Evolutionary conservation across 345 rosid genomes (phyloP).

Genomic region (Corchorus capsularis): DNA sequence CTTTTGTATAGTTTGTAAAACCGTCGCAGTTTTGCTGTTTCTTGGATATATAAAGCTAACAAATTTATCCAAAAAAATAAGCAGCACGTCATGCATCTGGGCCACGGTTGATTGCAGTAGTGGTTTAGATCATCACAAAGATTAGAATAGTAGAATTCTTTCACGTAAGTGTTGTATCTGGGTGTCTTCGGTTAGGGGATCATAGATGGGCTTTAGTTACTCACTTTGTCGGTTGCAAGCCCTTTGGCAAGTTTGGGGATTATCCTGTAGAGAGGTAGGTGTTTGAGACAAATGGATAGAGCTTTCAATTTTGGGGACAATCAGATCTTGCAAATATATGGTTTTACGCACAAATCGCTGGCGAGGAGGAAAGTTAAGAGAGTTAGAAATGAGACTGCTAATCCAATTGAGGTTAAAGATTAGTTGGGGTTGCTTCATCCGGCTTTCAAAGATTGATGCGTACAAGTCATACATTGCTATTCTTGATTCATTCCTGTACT

Average conservation of each 20-base stretch:
- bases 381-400: constrained; percentile 52
- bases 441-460: constrained; percentile 27
- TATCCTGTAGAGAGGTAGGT: constrained; percentile 66
- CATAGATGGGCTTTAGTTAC: constrained; percentile 78
- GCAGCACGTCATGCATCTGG: not conserved
- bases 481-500: not conserved
- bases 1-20: too few relatives aligned
- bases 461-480: not conserved
- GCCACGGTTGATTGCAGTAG: not conserved
- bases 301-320: constrained; percentile 72
- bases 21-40: too few relatives aligned
- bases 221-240: constrained; percentile 82
- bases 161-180: not conserved
- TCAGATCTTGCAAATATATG: constrained; percentile 73
- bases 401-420: constrained; percentile 48
- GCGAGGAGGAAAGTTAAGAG: constrained; percentile 54
- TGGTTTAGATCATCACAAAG: not conserved
- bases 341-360: constrained; percentile 55
- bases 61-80: too few relatives aligned
- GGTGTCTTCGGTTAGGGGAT: constrained; percentile 46
- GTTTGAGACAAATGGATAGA: constrained; percentile 73
- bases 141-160: not conserved
- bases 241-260: constrained; percentile 73
- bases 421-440: constrained; percentile 50
- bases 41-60: too few relatives aligned